Percentiles rank a stretch among this genome's conserved stretches.
These are phyloP conservation scores for Picochlorum sp. DNA, from an alignment of 139 green algal genomes.

Conservation along the genomic window DNA sequence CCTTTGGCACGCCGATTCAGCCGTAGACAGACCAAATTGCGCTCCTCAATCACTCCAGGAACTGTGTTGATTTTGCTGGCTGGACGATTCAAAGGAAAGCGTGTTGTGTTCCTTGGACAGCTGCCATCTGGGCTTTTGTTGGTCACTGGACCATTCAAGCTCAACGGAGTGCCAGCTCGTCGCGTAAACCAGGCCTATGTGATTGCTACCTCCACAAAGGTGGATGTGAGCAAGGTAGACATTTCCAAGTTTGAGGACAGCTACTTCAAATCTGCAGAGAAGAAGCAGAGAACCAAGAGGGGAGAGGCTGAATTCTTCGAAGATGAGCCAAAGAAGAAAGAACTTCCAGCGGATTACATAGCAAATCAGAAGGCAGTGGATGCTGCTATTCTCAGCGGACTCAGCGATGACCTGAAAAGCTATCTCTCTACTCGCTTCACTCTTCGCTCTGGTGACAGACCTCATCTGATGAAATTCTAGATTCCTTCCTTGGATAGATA, in stretches of 20 bases:
- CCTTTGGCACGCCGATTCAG: constrained; percentile 49
- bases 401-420: constrained; percentile 67
- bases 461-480: constrained; percentile 98
- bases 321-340: constrained; percentile 58
- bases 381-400: constrained; percentile 12
- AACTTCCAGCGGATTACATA: constrained; percentile 73
- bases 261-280: constrained; percentile 86
- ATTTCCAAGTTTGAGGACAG: constrained; percentile 74
- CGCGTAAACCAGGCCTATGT: constrained; percentile 96
- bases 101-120: constrained; percentile 93
- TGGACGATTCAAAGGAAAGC: constrained; percentile 97
- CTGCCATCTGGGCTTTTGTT: constrained; percentile 90
- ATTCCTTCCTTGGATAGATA: neutral
- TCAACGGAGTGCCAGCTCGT: constrained; percentile 93
- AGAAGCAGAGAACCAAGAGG: constrained; percentile 57
- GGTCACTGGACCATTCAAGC: constrained; percentile 88
- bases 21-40: constrained; percentile 76
- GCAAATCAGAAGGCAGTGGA: constrained; percentile 90
- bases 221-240: constrained; percentile 60
- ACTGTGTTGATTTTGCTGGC: constrained; percentile 95
- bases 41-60: constrained; percentile 85
- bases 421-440: constrained; percentile 88
- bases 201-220: constrained; percentile 94
- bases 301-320: constrained; percentile 31
- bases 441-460: constrained; percentile 78